Evolutionary conservation across 2,329 filamentous ascomycete genomes (phyloP).

Genomic region (Cordyceps cicadae): DNA sequence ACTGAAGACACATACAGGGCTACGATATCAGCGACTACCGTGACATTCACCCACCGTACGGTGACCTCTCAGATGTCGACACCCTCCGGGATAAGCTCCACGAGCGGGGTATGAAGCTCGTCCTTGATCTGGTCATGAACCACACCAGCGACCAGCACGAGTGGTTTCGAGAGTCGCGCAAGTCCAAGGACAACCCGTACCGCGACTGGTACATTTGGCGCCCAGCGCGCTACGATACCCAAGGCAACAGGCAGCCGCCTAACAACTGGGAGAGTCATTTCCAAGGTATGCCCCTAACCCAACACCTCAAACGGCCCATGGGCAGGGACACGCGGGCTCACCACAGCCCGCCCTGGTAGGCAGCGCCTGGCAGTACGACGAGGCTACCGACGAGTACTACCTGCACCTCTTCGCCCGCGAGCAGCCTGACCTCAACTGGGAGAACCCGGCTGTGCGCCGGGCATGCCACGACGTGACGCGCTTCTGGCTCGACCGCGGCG

Average conservation of each 20-base stretch:
- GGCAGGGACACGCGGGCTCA: neutral
- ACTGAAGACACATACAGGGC: conserved; percentile 29
- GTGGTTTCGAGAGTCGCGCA: conserved; percentile 50
- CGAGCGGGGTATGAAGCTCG: conserved; percentile 55
- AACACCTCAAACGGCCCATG: too few relatives aligned
- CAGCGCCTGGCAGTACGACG: conserved; percentile 41
- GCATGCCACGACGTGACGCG: conserved; percentile 61
- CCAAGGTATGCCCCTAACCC: conserved; percentile 19
- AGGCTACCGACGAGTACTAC: conserved; percentile 44
- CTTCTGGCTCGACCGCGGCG: conserved; percentile 66
- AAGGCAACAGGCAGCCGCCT: conserved; percentile 52
- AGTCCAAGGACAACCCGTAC: conserved; percentile 44
- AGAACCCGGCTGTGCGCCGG: conserved; percentile 54
- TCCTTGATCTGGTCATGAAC: conserved; percentile 67
- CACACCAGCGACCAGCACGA: conserved; percentile 54
- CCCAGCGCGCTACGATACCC: conserved; percentile 44
- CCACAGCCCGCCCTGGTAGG: conserved; percentile 14
- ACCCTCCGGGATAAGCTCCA: conserved; percentile 53
- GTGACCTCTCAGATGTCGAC: conserved; percentile 60
- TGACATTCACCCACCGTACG: conserved; percentile 57
- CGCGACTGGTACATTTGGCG: conserved; percentile 60
- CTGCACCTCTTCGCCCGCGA: conserved; percentile 61
- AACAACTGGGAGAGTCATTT: conserved; percentile 47
- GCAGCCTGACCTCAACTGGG: conserved; percentile 75
- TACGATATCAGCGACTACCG: conserved; percentile 66